Evolutionary conservation across 768 basidiomycete species (phyloP).

Genomic region (Amanita exitialis): DNA sequence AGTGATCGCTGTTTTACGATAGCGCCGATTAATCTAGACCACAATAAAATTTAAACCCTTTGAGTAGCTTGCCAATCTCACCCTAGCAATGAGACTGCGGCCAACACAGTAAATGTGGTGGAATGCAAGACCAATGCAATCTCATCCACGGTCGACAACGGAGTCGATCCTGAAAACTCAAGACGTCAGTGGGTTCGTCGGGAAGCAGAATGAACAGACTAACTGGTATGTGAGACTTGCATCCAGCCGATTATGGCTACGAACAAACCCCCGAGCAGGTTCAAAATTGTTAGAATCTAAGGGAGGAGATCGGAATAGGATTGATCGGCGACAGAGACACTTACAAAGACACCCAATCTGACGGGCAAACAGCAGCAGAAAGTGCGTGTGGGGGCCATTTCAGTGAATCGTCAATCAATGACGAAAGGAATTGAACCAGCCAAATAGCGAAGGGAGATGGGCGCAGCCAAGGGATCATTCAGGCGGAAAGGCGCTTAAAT

Average conservation of each 20-base stretch:
- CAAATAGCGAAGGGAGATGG: not conserved
- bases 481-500: not conserved
- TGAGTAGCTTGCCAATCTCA: slow-evolving; percentile 15
- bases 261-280: slow-evolving; percentile 32
- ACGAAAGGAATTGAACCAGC: not conserved
- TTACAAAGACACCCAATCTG: slow-evolving; percentile 50
- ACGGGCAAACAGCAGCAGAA: slow-evolving; percentile 63
- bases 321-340: slow-evolving; percentile 9
- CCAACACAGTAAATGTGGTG: slow-evolving; percentile 36
- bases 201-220: slow-evolving; percentile 12
- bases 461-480: slow-evolving; percentile 1
- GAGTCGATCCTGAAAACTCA: slow-evolving; percentile 18
- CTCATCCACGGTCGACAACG: slow-evolving; percentile 25
- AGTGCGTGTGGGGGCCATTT: slow-evolving; percentile 34
- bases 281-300: slow-evolving; percentile 27
- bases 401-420: slow-evolving; percentile 3
- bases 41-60: not conserved
- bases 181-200: not conserved
- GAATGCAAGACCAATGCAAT: slow-evolving; percentile 37
- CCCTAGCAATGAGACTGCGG: slow-evolving; percentile 40
- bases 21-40: slow-evolving; percentile 30
- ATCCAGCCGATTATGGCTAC: slow-evolving; percentile 38
- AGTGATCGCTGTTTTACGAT: slow-evolving; percentile 30
- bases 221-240: slow-evolving; percentile 32
- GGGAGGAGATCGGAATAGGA: not conserved